Percentiles rank a stretch among this genome's conserved stretches.
phyloP scores from a whole-genome alignment of 176 grass and related monocot genomes.

The Puya raimondii region DNA sequence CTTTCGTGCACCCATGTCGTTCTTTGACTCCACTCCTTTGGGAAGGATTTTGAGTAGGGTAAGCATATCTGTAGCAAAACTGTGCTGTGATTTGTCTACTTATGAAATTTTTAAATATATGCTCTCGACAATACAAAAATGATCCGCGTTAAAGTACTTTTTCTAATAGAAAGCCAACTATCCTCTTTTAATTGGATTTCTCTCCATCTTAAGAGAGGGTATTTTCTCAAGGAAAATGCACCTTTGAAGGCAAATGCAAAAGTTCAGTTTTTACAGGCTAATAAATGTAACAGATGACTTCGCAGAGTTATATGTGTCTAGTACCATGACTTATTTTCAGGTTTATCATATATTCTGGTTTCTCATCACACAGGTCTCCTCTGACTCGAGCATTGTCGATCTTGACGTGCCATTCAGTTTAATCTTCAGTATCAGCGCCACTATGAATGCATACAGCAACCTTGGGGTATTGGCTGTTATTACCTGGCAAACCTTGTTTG shows the following conservation, averaged over 20 bases:
- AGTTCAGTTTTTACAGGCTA: too few species aligned
- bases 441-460: slow-evolving; percentile 24
- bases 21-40: slow-evolving; percentile 36
- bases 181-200: too few species aligned
- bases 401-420: slow-evolving; percentile 35
- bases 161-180: neutral
- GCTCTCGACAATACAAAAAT: neutral
- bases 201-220: too few species aligned
- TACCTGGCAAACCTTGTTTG: slow-evolving; percentile 39
- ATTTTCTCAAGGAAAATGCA: too few species aligned
- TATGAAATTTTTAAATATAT: neutral
- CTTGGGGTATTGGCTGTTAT: slow-evolving; percentile 24
- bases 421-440: slow-evolving; percentile 28
- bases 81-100: neutral
- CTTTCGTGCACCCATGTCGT: slow-evolving; percentile 33
- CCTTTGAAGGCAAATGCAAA: too few species aligned
- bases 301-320: too few species aligned
- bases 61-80: slow-evolving; percentile 9
- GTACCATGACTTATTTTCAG: too few species aligned
- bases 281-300: too few species aligned
- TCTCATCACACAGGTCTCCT: slow-evolving; percentile 32
- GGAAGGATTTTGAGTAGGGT: slow-evolving; percentile 42
- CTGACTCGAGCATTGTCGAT: slow-evolving; percentile 34
- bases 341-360: neutral
- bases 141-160: neutral